phyloP scores from a whole-genome alignment of 1,139 yeast genomes.

The Blastobotrys niveus region DNA sequence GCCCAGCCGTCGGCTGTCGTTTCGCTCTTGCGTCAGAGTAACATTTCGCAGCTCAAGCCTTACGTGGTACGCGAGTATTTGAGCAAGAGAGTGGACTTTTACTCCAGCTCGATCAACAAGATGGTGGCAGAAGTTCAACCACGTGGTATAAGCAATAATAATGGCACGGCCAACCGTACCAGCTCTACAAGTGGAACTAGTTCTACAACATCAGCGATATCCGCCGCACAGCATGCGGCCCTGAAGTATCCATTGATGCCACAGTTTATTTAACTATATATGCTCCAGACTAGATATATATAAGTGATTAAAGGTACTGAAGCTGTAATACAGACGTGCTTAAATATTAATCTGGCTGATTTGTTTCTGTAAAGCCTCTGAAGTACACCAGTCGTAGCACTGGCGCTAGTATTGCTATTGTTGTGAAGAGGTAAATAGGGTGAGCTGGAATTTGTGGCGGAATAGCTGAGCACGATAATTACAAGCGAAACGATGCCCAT shows the following conservation, averaged over 20 bases:
- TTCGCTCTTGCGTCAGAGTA: constrained; percentile 79
- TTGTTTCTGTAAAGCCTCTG: too few species aligned
- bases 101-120: constrained; percentile 50
- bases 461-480: constrained; percentile 6
- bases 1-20: constrained; percentile 71
- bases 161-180: not conserved
- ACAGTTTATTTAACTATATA: not conserved
- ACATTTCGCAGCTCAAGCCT: constrained; percentile 63
- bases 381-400: too few species aligned
- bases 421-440: constrained; percentile 5
- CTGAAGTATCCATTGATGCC: constrained; percentile 7
- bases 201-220: too few species aligned
- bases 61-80: constrained; percentile 63
- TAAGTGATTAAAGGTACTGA: not conserved
- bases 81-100: constrained; percentile 60
- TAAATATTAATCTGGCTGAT: too few species aligned
- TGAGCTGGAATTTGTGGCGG: not conserved
- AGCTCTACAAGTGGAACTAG: not conserved
- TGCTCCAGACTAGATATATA: constrained; percentile 1
- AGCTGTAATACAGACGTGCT: not conserved
- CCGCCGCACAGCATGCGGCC: constrained; percentile 1
- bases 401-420: too few species aligned
- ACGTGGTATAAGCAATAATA: not conserved
- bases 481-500: constrained; percentile 19
- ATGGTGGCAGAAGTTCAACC: constrained; percentile 25